Percentiles rank a stretch among this genome's conserved stretches.
Conservation (phyloP, 768 basidiomycete genomes). For the Pulveroboletus ravenelii region DNA sequence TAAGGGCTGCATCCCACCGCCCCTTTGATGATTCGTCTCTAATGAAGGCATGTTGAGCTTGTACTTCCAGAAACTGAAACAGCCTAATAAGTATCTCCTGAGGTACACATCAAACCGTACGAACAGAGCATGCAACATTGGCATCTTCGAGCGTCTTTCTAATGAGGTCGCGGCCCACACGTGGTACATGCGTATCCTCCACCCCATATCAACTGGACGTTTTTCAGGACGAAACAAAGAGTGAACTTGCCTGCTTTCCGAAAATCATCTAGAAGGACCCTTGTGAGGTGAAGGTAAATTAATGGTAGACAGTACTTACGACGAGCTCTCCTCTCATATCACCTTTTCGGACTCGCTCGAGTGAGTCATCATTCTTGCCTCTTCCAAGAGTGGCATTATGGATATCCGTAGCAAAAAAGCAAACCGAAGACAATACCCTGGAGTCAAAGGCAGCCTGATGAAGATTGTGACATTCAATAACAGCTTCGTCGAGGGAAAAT, state of each 20-base stretch:
- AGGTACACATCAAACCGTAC: constrained; percentile 22
- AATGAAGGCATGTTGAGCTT: constrained; percentile 96
- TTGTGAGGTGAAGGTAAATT: not conserved
- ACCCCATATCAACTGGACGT: not conserved
- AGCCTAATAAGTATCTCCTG: constrained; percentile 5
- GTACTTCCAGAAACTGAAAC: constrained; percentile 83
- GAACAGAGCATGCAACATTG: constrained; percentile 62
- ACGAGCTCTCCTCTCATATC: constrained; percentile 85
- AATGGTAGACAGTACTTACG: constrained; percentile 38
- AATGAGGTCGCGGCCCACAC: constrained; percentile 81
- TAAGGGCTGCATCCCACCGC: constrained; percentile 92
- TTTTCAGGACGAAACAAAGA: not conserved
- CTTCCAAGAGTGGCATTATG: constrained; percentile 84
- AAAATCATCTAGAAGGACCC: constrained; percentile 74
- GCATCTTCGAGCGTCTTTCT: constrained; percentile 80
- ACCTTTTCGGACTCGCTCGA: constrained; percentile 66
- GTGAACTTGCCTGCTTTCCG: constrained; percentile 71
- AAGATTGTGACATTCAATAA: not conserved
- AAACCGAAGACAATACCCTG: constrained; percentile 78
- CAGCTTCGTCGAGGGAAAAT: not conserved
- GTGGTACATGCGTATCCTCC: constrained; percentile 90
- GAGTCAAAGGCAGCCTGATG: constrained; percentile 81
- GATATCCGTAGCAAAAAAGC: constrained; percentile 95
- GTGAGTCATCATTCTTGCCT: constrained; percentile 78
- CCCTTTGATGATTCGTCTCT: constrained; percentile 90